Conservation (phyloP, 345 rosid genomes). For the Cochlearia excelsa region DNA sequence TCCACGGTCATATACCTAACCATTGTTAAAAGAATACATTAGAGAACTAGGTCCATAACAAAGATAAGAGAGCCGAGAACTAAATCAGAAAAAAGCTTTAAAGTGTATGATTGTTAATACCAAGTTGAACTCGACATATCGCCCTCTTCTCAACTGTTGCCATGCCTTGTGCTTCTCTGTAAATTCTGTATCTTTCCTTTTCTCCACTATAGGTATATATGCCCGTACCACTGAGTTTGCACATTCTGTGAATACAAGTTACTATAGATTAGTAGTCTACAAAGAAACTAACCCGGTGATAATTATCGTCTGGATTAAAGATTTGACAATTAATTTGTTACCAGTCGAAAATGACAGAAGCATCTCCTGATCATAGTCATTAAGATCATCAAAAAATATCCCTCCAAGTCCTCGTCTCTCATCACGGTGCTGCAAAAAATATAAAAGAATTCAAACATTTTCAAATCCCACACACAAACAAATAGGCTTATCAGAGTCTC, state of each 20-base stretch:
- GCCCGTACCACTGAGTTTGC: conserved; percentile 90
- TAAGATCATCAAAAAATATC: conserved; percentile 93
- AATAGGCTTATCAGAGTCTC: conserved; percentile 1
- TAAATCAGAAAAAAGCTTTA: neutral
- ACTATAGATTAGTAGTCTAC: conserved; percentile 18
- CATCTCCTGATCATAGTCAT: conserved; percentile 90
- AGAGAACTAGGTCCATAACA: conserved; percentile 5
- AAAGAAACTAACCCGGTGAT: conserved; percentile 6
- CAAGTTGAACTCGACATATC: conserved; percentile 97
- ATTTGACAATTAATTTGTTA: conserved; percentile 31
- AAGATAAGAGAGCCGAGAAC: neutral
- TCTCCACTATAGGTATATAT: conserved; percentile 84
- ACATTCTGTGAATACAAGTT: conserved; percentile 55
- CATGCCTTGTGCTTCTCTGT: conserved; percentile 85
- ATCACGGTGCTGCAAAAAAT: conserved; percentile 67
- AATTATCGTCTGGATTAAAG: neutral
- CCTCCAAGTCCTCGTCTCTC: conserved; percentile 99
- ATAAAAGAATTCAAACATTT: conserved; percentile 6
- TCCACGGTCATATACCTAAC: conserved; percentile 91
- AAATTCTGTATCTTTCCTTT: conserved; percentile 69
- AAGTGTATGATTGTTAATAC: conserved; percentile 33
- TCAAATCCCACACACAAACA: conserved; percentile 3
- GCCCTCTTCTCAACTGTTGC: conserved; percentile 96
- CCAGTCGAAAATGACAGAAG: conserved; percentile 92
- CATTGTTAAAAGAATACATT: conserved; percentile 10